phyloP scores from a whole-genome alignment of 2,329 filamentous ascomycete genomes.

The Trichoderma pleuroti region DNA sequence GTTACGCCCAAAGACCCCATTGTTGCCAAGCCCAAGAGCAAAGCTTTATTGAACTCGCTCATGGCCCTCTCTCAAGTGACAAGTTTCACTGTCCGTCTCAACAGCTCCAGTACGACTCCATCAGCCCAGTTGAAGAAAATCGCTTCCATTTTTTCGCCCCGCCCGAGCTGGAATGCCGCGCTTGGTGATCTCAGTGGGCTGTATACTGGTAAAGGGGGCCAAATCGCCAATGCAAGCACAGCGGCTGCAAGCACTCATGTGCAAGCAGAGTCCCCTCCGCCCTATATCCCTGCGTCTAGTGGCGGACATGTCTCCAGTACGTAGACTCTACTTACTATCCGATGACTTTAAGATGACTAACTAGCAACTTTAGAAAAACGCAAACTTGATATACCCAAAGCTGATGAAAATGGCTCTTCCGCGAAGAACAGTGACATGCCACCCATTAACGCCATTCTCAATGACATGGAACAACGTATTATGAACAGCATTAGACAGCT shows the following conservation, averaged over 20 bases:
- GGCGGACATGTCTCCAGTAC: neutral
- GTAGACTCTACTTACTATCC: neutral
- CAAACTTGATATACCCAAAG: neutral
- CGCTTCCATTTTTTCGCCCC: neutral
- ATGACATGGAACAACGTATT: neutral
- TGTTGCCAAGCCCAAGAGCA: neutral
- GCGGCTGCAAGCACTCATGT: neutral
- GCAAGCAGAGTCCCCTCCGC: neutral
- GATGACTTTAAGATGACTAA: neutral
- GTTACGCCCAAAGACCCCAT: neutral
- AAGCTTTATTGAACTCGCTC: neutral
- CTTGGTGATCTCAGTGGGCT: neutral
- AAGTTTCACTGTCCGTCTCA: neutral
- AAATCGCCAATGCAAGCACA: neutral
- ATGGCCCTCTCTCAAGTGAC: neutral
- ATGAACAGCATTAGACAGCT: neutral
- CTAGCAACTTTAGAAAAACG: neutral
- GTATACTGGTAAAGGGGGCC: neutral
- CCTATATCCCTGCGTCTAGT: neutral
- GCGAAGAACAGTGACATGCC: neutral
- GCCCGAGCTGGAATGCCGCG: neutral
- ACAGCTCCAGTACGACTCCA: neutral
- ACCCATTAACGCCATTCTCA: neutral
- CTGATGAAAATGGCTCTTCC: neutral
- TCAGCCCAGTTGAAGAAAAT: neutral